Base-by-base conservation (phyloP, 257 asterid species). In the Plantago ovata region DNA sequence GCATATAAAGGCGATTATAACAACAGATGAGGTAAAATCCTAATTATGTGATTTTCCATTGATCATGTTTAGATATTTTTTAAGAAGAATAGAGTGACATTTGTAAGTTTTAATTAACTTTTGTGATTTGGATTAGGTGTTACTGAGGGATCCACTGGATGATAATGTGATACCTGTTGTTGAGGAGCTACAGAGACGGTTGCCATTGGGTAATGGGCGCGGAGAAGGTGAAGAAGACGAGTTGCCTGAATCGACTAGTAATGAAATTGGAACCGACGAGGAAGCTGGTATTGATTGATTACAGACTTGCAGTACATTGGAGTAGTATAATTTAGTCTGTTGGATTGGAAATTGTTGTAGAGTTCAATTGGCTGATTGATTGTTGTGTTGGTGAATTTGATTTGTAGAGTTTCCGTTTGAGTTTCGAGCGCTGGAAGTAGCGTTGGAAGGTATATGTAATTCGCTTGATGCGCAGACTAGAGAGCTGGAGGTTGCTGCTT, bases 1-100 rank as follows among this genome's bases (percentile, higher is more conserved):
- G 96, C 97, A 92, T 60, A 88, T 92, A 74, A 92, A 92, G 72
- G 98, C 98, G 38, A 88, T 92, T 16, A 84, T 92, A 48, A 92
- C 98, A 0, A 62, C 93, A 32, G 84, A 84, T 40, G 91, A 84
- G 98, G 98, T 90, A 60, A 65, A 38, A n/a, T n/a, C n/a, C n/a
- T n/a, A n/a, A n/a, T n/a, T n/a, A n/a, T n/a, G n/a, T n/a, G n/a
- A n/a, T n/a, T n/a, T n/a, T n/a, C n/a, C n/a, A n/a, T n/a, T n/a
- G n/a, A n/a, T n/a, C n/a, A n/a, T n/a, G n/a, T n/a, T n/a, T n/a
- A n/a, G n/a, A n/a, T n/a, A n/a, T n/a, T n/a, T n/a, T n/a, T n/a
- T n/a, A n/a, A n/a, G n/a, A n/a, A n/a, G n/a, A n/a, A n/a, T n/a
- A n/a, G n/a, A n/a, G n/a, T n/a, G n/a, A n/a, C n/a, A n/a, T n/a